Conservation (phyloP, 2,329 filamentous ascomycete genomes). For the Aspergillus spinulosporus region DNA sequence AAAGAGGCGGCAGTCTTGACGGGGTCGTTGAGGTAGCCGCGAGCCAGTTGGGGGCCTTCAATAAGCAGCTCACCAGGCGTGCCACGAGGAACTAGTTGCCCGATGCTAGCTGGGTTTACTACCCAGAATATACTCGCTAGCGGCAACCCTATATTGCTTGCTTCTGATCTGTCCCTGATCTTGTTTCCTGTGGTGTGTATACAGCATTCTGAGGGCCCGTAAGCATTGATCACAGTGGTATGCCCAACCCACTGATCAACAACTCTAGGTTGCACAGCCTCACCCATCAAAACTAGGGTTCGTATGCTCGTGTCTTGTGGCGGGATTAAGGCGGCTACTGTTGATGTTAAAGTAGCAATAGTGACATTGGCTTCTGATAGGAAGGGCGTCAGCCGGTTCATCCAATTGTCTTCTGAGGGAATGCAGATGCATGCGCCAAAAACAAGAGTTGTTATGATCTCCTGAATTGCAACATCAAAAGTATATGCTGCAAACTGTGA, state of each 20-base stretch:
- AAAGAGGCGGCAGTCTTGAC: background rate
- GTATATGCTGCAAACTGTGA: too few relatives aligned
- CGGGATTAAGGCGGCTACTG: background rate
- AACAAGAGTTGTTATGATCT: too few relatives aligned
- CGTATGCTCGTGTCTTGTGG: background rate
- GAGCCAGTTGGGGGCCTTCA: background rate
- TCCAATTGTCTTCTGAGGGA: too few relatives aligned
- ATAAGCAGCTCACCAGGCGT: background rate
- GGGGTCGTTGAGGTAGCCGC: background rate
- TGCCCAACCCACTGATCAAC: background rate
- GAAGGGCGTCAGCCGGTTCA: background rate
- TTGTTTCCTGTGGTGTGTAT: background rate
- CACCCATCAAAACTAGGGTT: background rate
- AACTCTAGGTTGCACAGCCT: background rate
- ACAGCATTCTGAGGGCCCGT: background rate
- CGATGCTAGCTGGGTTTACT: background rate
- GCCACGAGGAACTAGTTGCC: background rate
- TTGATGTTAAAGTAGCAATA: background rate
- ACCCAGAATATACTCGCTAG: background rate
- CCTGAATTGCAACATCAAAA: too few relatives aligned
- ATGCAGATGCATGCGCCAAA: too few relatives aligned
- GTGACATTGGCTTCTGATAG: background rate
- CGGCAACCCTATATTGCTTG: background rate
- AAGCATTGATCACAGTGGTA: background rate
- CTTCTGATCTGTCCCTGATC: background rate